Evolutionary conservation across 2,329 filamentous ascomycete species (phyloP).

Genomic region (Alternaria novae-zelandiae): DNA sequence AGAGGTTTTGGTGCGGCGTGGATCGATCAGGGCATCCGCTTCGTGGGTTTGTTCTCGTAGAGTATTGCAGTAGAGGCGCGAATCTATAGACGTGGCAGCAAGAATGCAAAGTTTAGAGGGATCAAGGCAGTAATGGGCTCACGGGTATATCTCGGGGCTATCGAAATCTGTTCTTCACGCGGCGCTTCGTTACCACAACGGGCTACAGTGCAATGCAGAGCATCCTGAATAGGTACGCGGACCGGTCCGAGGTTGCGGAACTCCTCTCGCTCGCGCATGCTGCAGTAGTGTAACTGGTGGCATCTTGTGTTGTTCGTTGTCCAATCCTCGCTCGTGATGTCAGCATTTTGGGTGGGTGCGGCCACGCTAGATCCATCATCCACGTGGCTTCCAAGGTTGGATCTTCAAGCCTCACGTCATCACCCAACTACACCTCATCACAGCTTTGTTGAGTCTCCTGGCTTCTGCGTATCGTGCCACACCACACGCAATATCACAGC

Average conservation of each 20-base stretch:
- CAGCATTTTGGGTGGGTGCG: not conserved
- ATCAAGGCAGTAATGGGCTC: not conserved
- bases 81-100: not conserved
- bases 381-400: not conserved
- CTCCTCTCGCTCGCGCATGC: not conserved
- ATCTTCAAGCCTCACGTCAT: not conserved
- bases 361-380: not conserved
- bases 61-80: not conserved
- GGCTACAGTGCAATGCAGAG: not conserved
- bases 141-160: not conserved
- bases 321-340: not conserved
- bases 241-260: not conserved
- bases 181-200: not conserved
- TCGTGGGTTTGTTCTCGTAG: fast-evolving
- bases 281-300: not conserved
- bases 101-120: not conserved
- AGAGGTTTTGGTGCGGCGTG: not conserved
- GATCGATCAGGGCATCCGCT: not conserved
- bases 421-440: not conserved
- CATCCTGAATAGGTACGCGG: not conserved
- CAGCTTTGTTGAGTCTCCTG: not conserved
- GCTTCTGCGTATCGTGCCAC: not conserved
- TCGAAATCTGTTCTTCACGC: not conserved
- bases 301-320: not conserved
- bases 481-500: not conserved